Base-by-base conservation (phyloP, 495 filamentous ascomycete species). In the Massariosphaeria phaeospora region DNA sequence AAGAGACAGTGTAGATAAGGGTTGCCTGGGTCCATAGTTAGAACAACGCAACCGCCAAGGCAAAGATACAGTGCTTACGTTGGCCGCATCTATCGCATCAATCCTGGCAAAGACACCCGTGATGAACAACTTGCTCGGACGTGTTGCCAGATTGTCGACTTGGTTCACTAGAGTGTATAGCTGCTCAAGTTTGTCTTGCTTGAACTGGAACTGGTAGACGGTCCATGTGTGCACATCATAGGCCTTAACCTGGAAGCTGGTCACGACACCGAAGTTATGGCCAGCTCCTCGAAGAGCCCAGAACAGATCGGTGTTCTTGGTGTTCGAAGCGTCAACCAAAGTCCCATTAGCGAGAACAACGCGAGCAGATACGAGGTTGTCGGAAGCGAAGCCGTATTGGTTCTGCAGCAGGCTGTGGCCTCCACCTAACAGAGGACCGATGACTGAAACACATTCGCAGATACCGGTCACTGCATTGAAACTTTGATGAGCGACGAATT, bases 271-370 rank as follows among this genome's bases (percentile, higher is more conserved):
- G 44, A 84, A 83, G 23, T 75, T 76, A 18, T 78, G 73, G 12
- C 73, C 82, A 0, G 83, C 80, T 6, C 82, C 82, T 53, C 70
- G 72, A 31, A 84, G 62, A 6, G 76, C 78, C 53, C 73, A 84
- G 58, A 79, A 67, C 11, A 70, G 52, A 34, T 69, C 67, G 7
- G 62, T 45, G 26, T 67, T 67, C 15, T 52, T 10, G 1, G 60
- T 57, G 1, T 66, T 53, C 2, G 75, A 71, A 4, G 70, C 72
- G 1, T 57, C 59, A n/a, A 78, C 70, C 26, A 75, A 61, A 20
- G 52, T 70, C 7, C 78, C 79, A 56, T 83, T 75, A 0, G 82
- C 80, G 4, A 83, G 73, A n/a, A 88, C 82, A 0, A 86, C 80
- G 31, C 81, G 73, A 13, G 79, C 65, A 12, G 63, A 79, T 17